Evolutionary conservation across 306 rosid species (phyloP).

Genomic region (Ormosia emarginata): DNA sequence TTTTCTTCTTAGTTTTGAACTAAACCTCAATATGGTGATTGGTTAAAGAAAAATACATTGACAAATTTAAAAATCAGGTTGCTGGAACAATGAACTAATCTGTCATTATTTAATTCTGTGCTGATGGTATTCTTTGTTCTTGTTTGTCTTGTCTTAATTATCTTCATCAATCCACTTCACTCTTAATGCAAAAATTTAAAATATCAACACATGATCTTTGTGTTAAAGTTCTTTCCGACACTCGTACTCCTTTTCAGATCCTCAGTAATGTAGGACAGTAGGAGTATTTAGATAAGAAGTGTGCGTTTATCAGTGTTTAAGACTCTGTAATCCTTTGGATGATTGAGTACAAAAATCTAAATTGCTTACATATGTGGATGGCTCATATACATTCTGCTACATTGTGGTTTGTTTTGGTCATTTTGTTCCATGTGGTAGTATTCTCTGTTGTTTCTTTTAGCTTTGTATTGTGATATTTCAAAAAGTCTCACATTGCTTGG

Average conservation of each 20-base stretch:
- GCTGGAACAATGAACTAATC: background rate
- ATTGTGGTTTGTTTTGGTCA: background rate
- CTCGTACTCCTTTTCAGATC: background rate
- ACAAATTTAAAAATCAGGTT: background rate
- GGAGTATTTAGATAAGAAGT: background rate
- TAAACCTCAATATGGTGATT: background rate
- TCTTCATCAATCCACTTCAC: background rate
- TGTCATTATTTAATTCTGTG: background rate
- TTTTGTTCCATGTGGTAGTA: too few relatives aligned
- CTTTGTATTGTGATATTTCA: too few relatives aligned
- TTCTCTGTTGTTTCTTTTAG: too few relatives aligned
- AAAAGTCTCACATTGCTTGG: too few relatives aligned
- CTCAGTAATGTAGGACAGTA: background rate
- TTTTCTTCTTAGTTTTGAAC: background rate
- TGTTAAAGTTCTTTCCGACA: background rate
- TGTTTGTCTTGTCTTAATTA: background rate
- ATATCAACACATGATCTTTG: background rate
- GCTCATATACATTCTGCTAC: background rate
- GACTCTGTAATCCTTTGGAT: background rate
- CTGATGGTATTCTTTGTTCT: background rate
- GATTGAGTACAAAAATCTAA: background rate
- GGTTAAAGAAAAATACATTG: background rate
- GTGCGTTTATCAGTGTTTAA: background rate
- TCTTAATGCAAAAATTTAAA: background rate
- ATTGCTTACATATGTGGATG: background rate